A percentile compares a stretch with the other conserved stretches of the same genome.
Conservation (phyloP, 148 eudicot genomes). For the Beta vulgaris region DNA sequence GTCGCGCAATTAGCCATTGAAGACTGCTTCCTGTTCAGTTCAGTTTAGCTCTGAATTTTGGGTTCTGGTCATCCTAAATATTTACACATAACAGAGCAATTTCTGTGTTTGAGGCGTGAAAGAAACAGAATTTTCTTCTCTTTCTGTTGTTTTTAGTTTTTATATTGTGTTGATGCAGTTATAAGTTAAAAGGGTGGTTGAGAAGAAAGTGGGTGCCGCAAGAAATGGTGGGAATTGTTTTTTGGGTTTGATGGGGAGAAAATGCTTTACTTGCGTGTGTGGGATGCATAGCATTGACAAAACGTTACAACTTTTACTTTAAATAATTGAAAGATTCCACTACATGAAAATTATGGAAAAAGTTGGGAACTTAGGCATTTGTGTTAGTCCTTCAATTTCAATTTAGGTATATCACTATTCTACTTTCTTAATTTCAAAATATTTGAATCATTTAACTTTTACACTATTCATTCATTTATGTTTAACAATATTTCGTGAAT, state of each 20-base stretch:
- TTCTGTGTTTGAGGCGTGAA: constrained; percentile 1
- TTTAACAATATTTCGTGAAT: no score
- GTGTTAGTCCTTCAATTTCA: background rate
- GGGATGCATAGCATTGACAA: constrained; percentile 28
- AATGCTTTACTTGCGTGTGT: constrained; percentile 32
- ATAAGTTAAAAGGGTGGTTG: constrained; percentile 4
- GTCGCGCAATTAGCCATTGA: constrained; percentile 21
- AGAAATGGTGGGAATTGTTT: constrained; percentile 11
- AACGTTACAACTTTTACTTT: constrained; percentile 29
- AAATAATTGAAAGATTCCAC: constrained; percentile 15
- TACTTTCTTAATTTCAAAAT: no score
- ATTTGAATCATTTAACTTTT: no score
- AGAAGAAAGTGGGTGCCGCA: constrained; percentile 21
- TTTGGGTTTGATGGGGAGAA: background rate
- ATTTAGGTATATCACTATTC: no score
- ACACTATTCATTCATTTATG: no score
- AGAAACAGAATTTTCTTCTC: constrained; percentile 14
- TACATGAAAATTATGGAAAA: background rate
- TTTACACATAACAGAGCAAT: background rate
- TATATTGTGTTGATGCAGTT: background rate
- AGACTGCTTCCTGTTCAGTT: background rate
- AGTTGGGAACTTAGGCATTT: background rate
- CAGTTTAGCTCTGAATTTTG: background rate
- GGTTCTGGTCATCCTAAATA: constrained; percentile 7
- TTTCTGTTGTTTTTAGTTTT: background rate